Percentiles rank a stretch among this genome's conserved stretches.
phyloP scores from a whole-genome alignment of 768 basidiomycete genomes.

The Gymnopilus junonius region DNA sequence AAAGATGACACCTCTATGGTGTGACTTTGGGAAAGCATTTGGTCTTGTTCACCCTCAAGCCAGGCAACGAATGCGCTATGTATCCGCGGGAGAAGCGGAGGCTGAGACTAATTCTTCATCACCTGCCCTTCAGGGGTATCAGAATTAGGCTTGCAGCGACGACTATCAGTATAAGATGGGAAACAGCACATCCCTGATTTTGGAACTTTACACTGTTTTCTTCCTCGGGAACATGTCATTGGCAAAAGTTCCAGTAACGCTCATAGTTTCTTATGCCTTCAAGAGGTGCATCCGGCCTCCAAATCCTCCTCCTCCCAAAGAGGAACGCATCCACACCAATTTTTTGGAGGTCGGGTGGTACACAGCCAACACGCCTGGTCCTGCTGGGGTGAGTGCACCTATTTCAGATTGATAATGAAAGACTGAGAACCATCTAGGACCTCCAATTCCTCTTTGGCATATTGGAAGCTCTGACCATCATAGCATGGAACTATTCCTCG shows the following conservation, averaged over 20 bases:
- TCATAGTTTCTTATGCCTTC: slow-evolving; percentile 2
- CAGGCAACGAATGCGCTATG: neutral
- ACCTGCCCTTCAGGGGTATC: neutral
- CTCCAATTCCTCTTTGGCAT: slow-evolving; percentile 6
- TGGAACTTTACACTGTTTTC: neutral
- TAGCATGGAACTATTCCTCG: slow-evolving; percentile 13
- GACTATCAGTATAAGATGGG: neutral
- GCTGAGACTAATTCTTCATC: neutral
- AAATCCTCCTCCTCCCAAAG: slow-evolving; percentile 14
- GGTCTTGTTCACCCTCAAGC: neutral
- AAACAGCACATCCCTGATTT: neutral
- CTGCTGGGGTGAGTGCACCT: slow-evolving; percentile 1
- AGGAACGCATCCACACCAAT: slow-evolving; percentile 5
- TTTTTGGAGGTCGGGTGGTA: neutral
- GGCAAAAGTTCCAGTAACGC: slow-evolving; percentile 8
- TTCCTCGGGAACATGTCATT: slow-evolving; percentile 8
- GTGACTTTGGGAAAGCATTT: too few species aligned
- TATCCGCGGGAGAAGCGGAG: neutral
- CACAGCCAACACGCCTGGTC: neutral
- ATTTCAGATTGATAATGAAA: neutral
- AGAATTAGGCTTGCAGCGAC: neutral
- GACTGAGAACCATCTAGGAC: neutral
- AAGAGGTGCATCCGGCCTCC: slow-evolving; percentile 13
- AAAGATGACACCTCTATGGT: too few species aligned
- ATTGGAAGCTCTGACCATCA: slow-evolving; percentile 10